These are phyloP conservation scores for Flammula alnicola DNA, from an alignment of 1,284 basidiomycete species.

Conservation along the genomic window DNA sequence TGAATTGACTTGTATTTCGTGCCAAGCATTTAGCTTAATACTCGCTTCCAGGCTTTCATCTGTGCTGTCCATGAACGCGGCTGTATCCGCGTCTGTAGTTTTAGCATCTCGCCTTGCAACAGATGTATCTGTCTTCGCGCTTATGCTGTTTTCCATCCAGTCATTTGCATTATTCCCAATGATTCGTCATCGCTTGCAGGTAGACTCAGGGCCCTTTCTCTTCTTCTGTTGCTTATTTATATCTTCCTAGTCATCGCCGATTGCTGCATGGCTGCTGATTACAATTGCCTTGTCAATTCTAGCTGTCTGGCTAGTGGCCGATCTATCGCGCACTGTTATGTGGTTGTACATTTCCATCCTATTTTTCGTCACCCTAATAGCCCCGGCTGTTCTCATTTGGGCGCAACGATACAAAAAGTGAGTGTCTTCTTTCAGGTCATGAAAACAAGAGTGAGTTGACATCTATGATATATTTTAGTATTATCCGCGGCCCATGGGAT, in stretches of 20 bases:
- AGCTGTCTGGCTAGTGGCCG: constrained; percentile 55
- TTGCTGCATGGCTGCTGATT: constrained; percentile 49
- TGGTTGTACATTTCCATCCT: constrained; percentile 56
- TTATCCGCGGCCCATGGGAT: constrained; percentile 67
- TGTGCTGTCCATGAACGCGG: constrained; percentile 93
- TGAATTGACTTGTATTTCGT: constrained; percentile 20
- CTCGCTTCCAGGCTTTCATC: constrained; percentile 70
- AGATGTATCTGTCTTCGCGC: constrained; percentile 88
- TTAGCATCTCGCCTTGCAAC: constrained; percentile 88
- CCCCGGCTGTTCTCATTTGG: constrained; percentile 77
- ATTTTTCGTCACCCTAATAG: constrained; percentile 66
- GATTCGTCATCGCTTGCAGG: constrained; percentile 80
- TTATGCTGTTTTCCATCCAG: constrained; percentile 87
- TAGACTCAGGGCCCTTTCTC: constrained; percentile 34
- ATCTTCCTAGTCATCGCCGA: constrained; percentile 47
- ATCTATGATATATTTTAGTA: constrained; percentile 33
- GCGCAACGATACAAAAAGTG: constrained; percentile 86
- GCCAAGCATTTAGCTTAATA: not conserved
- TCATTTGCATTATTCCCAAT: constrained; percentile 87
- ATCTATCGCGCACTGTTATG: constrained; percentile 57
- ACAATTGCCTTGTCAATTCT: constrained; percentile 53
- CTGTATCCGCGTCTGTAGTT: constrained; percentile 92
- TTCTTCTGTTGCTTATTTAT: constrained; percentile 16
- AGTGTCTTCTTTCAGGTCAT: constrained; percentile 28
- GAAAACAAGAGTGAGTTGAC: constrained; percentile 10